Conservation (phyloP, 176 grass and related monocot species). For the Alloteropsis semialata region DNA sequence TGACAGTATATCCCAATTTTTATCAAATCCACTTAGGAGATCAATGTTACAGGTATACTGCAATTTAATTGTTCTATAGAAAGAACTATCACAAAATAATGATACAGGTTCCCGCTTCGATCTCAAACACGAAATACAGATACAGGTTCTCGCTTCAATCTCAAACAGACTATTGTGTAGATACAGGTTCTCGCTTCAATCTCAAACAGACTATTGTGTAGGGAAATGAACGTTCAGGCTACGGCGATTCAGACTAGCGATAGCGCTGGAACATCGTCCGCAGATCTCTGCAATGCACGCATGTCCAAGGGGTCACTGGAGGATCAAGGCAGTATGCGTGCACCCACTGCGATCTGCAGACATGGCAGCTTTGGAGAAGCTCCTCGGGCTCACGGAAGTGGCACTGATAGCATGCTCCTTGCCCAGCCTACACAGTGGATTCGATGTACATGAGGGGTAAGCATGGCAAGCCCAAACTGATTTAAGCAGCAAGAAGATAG, state of each 20-base stretch:
- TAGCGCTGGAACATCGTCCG: constrained; percentile 61
- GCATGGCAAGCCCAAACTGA: neutral
- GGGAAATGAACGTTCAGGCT: neutral
- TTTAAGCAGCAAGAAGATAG: neutral
- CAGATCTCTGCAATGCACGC: constrained; percentile 68
- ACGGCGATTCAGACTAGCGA: constrained; percentile 8
- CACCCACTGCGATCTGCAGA: constrained; percentile 69
- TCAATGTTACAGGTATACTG: neutral
- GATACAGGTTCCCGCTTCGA: neutral
- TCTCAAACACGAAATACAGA: neutral
- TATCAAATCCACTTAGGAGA: neutral
- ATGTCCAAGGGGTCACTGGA: constrained; percentile 63
- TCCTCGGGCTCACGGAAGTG: constrained; percentile 63
- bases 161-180: neutral
- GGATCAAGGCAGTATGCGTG: constrained; percentile 89
- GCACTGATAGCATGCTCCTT: constrained; percentile 61
- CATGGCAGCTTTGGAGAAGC: constrained; percentile 68
- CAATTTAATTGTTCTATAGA: neutral
- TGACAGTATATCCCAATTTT: neutral
- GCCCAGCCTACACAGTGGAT: constrained; percentile 28
- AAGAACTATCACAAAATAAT: neutral
- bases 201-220: neutral
- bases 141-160: neutral
- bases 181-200: neutral
- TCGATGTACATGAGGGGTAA: neutral